phyloP scores from a whole-genome alignment of 2,329 filamentous ascomycete genomes.

The Fusarium chuoi region DNA sequence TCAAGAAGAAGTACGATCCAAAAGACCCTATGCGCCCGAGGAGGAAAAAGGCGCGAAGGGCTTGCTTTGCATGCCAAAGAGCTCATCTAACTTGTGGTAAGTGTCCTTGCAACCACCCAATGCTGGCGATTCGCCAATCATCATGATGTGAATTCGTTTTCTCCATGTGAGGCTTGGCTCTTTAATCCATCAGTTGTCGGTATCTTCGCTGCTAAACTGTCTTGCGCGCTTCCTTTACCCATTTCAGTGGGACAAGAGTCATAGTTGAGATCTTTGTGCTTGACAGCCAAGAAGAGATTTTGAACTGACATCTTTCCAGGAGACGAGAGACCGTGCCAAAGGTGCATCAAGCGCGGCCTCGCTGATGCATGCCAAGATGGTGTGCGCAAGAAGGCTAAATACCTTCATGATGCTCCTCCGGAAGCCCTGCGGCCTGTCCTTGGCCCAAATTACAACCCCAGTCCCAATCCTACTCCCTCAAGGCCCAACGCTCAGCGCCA shows the following conservation, averaged over 20 bases:
- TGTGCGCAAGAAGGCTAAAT: slow-evolving; percentile 98
- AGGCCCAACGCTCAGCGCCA: slow-evolving; percentile 60
- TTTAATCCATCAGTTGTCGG: slow-evolving; percentile 3
- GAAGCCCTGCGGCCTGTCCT: slow-evolving; percentile 90
- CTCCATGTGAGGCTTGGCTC: slow-evolving; percentile 26
- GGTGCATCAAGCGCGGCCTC: slow-evolving; percentile 93
- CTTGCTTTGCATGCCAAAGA: slow-evolving; percentile 96
- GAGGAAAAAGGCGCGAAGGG: slow-evolving; percentile 94
- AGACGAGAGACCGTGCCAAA: slow-evolving; percentile 91
- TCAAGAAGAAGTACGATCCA: slow-evolving; percentile 77
- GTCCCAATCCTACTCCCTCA: slow-evolving; percentile 58
- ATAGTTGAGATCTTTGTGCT: slow-evolving; percentile 4
- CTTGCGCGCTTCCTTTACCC: background rate
- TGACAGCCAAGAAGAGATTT: slow-evolving; percentile 3
- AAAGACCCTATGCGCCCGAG: slow-evolving; percentile 92
- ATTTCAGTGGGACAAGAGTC: background rate
- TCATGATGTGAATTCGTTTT: slow-evolving; percentile 2
- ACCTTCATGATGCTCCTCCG: slow-evolving; percentile 93
- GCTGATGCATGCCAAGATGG: slow-evolving; percentile 94
- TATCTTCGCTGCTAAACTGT: background rate
- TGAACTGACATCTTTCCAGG: slow-evolving; percentile 63
- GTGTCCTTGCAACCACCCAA: slow-evolving; percentile 52
- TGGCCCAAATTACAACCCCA: slow-evolving; percentile 74
- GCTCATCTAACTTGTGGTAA: slow-evolving; percentile 98
- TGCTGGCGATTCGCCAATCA: background rate